A percentile compares a stretch with the other conserved stretches of the same genome.
These are phyloP conservation scores for Penstemon barbatus DNA, from an alignment of 257 asterid genomes.

Conservation along the genomic window DNA sequence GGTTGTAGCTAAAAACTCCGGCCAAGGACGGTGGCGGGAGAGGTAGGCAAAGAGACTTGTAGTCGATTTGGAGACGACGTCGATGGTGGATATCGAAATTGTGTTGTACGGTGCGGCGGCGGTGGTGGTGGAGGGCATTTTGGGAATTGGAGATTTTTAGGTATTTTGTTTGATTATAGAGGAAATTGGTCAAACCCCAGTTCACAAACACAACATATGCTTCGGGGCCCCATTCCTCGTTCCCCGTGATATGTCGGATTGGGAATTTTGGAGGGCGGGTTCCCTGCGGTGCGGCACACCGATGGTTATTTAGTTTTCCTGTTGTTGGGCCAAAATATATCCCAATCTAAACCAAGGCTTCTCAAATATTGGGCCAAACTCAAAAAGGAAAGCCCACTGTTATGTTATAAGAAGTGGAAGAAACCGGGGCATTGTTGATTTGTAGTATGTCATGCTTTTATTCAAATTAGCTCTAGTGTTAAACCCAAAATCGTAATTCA, in stretches of 20 bases:
- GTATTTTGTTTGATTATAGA: slow-evolving; percentile 6
- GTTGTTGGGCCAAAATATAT: no score
- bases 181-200: slow-evolving; percentile 30
- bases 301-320: background rate
- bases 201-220: background rate
- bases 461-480: no score
- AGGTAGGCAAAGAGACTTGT: slow-evolving; percentile 61
- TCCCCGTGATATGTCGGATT: slow-evolving; percentile 15
- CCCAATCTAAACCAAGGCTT: background rate
- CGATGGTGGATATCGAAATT: slow-evolving; percentile 61
- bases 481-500: no score
- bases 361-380: background rate
- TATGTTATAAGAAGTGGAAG: no score
- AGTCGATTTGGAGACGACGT: slow-evolving; percentile 59
- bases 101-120: slow-evolving; percentile 60
- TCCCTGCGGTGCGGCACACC: slow-evolving; percentile 15
- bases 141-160: slow-evolving; percentile 19
- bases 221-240: slow-evolving; percentile 10
- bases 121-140: slow-evolving; percentile 45
- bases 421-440: no score
- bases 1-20: slow-evolving; percentile 58
- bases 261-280: slow-evolving; percentile 16
- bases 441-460: no score
- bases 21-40: slow-evolving; percentile 75
- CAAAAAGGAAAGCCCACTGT: background rate